Base-by-base conservation (phyloP, 106 monocot genomes). In the Dendrobium catenatum region DNA sequence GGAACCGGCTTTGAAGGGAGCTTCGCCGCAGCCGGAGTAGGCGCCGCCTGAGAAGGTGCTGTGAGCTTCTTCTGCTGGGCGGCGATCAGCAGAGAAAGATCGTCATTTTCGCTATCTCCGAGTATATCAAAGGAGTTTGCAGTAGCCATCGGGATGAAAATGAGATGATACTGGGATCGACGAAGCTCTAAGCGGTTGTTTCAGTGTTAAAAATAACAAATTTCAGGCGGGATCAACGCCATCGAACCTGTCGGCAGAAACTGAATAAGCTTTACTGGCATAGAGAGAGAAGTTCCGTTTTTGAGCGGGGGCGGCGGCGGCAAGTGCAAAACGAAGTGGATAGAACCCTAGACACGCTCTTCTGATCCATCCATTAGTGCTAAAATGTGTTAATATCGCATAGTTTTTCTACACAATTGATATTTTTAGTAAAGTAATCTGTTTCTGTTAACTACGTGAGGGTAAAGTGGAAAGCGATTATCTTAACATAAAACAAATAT, bases 61-160 rank as follows among this genome's bases (percentile, higher is more conserved):
- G 79, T 85, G 24, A 83, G 43, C 85, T 91, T 89, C 86, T 87
- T 77, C 84, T 88, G 85, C 37, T 87, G 86, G 42, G 76, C 79
- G 18, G 86, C 88, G 68, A 92, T 84, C 81, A 92, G 75, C 4
- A 83, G 84, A 4, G 88, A 82, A 24, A 86, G 88, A 26, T 93
- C 90, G 54, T 88, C 88, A 83, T 81, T 86, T 66, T 90, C 93
- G 77, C 79, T 86, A 22, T 82, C 92, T 9, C 84, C 85, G 20
- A 93, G 89, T 79, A 93, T 79, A 79, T 90, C 83, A 47, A 93
- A 93, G 26, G 85, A 90, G 81, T 90, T 90, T 31, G 48, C 16
- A 22, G 85, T 82, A 29, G 85, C 79, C 93, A 90, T 90, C 42
- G 41, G 6, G 15, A 37, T 29, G 37, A 11, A 15, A 51, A 72